Base-by-base conservation (phyloP, 345 rosid species). In the Eucalyptus curtisii region DNA sequence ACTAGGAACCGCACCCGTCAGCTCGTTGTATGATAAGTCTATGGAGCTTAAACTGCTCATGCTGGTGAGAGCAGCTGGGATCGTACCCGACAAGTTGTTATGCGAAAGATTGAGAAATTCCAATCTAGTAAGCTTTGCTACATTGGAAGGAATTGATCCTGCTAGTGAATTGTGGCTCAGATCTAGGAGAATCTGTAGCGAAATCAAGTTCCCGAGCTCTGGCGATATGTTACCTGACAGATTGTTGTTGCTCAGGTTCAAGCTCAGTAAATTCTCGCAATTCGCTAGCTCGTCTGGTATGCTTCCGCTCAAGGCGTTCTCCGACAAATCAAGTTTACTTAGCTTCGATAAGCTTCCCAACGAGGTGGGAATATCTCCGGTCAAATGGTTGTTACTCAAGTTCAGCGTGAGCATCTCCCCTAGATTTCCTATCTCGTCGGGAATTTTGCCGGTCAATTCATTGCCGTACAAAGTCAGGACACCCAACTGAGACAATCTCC, bases 91-190 rank as follows among this genome's bases (percentile, higher is more conserved):
- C 16, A 96, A 93, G 57, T 90, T 81, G 89, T 96, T 96, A 88
- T 87, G 94, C 2, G 97, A 96, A 86, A 96, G 88, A 85, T 95
- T 92, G 81, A 95, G 94, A 87, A 47, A 89, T 92, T 94, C 95
- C 91, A 95, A 81, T 0, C 13, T 47, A 24, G 49, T 71, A 71
- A 96, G 95, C 91, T 89, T 92, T 66, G 89, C 91, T 27, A 96
- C 87, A 42, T 89, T 91, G 66, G 55, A 88, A 40, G 97, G 97
- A 86, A 95, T 95, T 49, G 86, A 44, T 81, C 95, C 96, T 7
- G 94, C 93, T 86, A 96, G 92, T 30, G 90, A 92, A 92, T 96
- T 96, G 93, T 95, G 92, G 90, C 98, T 94, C 53, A 96, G 95
- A 86, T 95, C 97, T 87, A 96, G 87, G 49, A 90, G 30, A 89